A percentile compares a stretch with the other conserved stretches of the same genome.
These are phyloP conservation scores for Candida oleophila DNA, from an alignment of 805 yeast genomes.

Conservation along the genomic window DNA sequence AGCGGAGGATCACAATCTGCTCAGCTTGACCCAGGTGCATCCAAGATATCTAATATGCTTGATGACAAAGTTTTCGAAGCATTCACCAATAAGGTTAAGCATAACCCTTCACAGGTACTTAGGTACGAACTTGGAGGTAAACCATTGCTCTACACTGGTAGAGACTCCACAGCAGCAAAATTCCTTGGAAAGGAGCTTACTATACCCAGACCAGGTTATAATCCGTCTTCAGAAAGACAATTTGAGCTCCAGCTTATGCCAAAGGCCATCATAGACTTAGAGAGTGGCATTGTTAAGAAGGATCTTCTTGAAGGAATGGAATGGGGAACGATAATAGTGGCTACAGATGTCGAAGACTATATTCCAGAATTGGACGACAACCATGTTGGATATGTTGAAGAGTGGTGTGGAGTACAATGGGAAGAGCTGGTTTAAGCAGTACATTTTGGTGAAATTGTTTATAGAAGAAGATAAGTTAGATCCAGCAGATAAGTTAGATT, in stretches of 20 bases:
- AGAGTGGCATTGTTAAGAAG: conserved; percentile 19
- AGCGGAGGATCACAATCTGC: background rate
- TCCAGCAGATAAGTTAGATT: too few relatives aligned
- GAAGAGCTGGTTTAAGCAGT: conserved; percentile 45
- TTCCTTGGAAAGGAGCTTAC: conserved; percentile 13
- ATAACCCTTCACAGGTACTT: conserved; percentile 83
- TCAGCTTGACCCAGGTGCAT: conserved; percentile 18
- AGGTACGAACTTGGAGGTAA: conserved; percentile 79
- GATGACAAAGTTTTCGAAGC: conserved; percentile 79
- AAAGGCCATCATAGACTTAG: conserved; percentile 75
- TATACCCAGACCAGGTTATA: conserved; percentile 60
- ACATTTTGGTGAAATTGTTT: too few relatives aligned
- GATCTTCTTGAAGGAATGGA: conserved; percentile 80
- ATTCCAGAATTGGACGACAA: conserved; percentile 56
- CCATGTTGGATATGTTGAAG: conserved; percentile 78
- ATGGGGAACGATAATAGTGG: conserved; percentile 92
- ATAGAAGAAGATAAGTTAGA: too few relatives aligned
- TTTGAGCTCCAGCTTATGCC: conserved; percentile 96
- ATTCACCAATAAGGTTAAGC: conserved; percentile 71
- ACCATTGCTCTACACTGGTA: conserved; percentile 72
- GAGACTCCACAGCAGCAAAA: conserved; percentile 51
- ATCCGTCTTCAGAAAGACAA: conserved; percentile 58
- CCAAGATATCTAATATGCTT: conserved; percentile 37
- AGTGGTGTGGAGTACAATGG: conserved; percentile 87
- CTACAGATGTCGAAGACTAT: conserved; percentile 70